These are phyloP conservation scores for Penicillium psychrosexuale DNA, from an alignment of 2,329 filamentous ascomycete species.

Conservation along the genomic window DNA sequence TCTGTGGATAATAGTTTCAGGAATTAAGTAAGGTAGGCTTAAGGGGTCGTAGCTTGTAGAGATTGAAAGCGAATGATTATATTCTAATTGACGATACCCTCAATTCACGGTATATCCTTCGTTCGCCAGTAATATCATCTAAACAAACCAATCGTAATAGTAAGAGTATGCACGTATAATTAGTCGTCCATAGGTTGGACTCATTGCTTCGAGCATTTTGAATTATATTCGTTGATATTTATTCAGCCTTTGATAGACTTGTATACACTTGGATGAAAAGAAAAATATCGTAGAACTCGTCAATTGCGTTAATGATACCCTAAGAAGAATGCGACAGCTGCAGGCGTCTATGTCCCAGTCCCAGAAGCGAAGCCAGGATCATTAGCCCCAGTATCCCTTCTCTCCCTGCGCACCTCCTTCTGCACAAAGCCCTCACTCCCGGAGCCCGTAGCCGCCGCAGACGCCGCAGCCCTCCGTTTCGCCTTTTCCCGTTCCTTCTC, in stretches of 20 bases:
- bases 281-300: conserved; percentile 6
- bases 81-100: too few relatives aligned
- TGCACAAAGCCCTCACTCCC: conserved; percentile 19
- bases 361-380: neutral
- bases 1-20: too few relatives aligned
- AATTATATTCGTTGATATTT: neutral
- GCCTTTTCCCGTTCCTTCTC: conserved; percentile 21
- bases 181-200: too few relatives aligned
- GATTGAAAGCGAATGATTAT: too few relatives aligned
- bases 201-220: neutral
- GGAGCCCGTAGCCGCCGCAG: conserved; percentile 12
- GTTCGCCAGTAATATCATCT: too few relatives aligned
- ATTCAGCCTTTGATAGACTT: neutral
- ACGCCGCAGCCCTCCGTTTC: conserved; percentile 24
- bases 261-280: conserved; percentile 10
- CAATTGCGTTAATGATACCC: conserved; percentile 6
- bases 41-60: too few relatives aligned
- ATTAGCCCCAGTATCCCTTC: conserved; percentile 17
- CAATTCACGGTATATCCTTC: too few relatives aligned
- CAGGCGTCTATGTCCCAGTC: neutral
- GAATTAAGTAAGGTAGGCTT: too few relatives aligned
- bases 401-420: conserved; percentile 27
- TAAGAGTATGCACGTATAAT: too few relatives aligned
- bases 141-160: too few relatives aligned
- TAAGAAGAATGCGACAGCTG: neutral